Evolutionary conservation across 2,329 filamentous ascomycete species (phyloP).

Genomic region (Penicillium expansum): DNA sequence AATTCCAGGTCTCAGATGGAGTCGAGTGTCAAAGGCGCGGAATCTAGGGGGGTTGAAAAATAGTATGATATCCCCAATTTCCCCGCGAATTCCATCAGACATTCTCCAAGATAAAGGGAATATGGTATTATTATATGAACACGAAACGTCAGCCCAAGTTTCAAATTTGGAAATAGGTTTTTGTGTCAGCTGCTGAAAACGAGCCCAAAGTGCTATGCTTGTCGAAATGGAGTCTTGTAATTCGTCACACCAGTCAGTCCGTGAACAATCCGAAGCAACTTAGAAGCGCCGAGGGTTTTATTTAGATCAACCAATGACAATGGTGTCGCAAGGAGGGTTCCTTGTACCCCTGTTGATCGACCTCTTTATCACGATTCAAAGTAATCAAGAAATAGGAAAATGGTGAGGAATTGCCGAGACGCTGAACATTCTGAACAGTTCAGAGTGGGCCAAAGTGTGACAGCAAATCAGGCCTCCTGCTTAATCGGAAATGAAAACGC

Average conservation of each 20-base stretch:
- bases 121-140: slow-evolving; percentile 8
- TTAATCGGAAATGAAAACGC: slow-evolving; percentile 11
- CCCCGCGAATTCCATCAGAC: slow-evolving; percentile 17
- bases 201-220: slow-evolving; percentile 11
- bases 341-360: slow-evolving; percentile 21
- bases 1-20: slow-evolving; percentile 20
- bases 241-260: slow-evolving; percentile 18
- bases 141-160: slow-evolving; percentile 14
- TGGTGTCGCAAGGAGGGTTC: slow-evolving; percentile 15
- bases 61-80: slow-evolving; percentile 23
- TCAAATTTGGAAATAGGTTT: neutral
- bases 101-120: slow-evolving; percentile 10
- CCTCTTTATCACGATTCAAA: neutral
- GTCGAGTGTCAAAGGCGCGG: slow-evolving; percentile 11
- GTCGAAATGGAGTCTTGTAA: slow-evolving; percentile 13
- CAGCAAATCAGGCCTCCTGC: slow-evolving; percentile 15
- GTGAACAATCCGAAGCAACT: slow-evolving; percentile 21
- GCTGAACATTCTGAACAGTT: slow-evolving; percentile 6
- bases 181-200: slow-evolving; percentile 15
- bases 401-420: slow-evolving; percentile 2
- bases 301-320: slow-evolving; percentile 26
- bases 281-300: slow-evolving; percentile 28
- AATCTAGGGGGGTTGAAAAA: slow-evolving; percentile 20
- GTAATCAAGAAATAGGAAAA: neutral
- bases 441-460: slow-evolving; percentile 13